A percentile compares a stretch with the other conserved stretches of the same genome.
These are phyloP conservation scores for Cicer bijugum DNA, from an alignment of 306 rosid species.

Conservation along the genomic window DNA sequence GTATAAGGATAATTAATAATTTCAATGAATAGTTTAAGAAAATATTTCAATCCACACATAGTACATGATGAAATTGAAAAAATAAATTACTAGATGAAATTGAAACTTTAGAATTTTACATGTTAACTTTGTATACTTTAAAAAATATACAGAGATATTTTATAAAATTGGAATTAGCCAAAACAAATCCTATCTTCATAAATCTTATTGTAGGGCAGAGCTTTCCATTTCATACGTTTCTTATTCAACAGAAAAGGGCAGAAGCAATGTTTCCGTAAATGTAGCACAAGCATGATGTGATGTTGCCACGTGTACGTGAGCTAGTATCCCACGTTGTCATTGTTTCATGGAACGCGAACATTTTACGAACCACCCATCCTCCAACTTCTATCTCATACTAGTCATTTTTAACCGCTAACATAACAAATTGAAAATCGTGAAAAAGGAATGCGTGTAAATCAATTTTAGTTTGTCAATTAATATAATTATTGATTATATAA, in stretches of 20 bases:
- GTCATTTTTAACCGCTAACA: no score
- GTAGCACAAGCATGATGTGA: conserved; percentile 35
- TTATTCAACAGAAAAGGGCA: conserved; percentile 40
- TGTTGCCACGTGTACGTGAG: neutral
- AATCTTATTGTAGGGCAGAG: neutral
- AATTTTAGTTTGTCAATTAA: no score
- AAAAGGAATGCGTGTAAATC: no score
- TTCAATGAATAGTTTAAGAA: neutral
- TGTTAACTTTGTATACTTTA: neutral
- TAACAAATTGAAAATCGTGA: no score
- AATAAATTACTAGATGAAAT: no score
- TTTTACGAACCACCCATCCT: neutral
- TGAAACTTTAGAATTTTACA: neutral
- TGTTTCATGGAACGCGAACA: neutral
- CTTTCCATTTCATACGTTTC: conserved; percentile 21
- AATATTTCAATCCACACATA: neutral
- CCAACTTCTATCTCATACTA: no score
- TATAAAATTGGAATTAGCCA: neutral
- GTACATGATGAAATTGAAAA: neutral
- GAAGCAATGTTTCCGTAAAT: conserved; percentile 43
- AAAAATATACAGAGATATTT: neutral
- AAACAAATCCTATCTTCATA: neutral
- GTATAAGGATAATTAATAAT: neutral
- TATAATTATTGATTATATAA: no score
- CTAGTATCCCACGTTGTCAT: neutral